Base-by-base conservation (phyloP, 352 stramenopile species). In the Hyaloperonospora brassicae region DNA sequence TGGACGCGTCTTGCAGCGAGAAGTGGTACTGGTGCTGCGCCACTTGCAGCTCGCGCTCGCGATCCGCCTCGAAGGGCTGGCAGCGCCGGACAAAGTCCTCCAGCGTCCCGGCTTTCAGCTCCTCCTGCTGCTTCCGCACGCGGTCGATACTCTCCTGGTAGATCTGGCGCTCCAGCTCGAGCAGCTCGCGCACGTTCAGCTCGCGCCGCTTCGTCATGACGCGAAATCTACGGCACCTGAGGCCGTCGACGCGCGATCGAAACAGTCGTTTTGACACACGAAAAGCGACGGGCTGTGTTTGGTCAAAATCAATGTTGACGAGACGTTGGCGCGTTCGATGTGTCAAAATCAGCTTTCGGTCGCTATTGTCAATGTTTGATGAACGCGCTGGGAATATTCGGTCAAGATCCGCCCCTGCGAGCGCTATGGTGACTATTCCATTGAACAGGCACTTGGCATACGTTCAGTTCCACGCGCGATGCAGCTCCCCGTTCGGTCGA, bases 141-240 rank as follows among this genome's bases (percentile, higher is more conserved):
- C 70, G 74, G 25, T 89, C 76, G 44, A 93, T 90, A 56, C 74
- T 89, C 45, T 93, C 78, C 63, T 93, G 78, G 54, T 90, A 90
- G 25, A 93, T 68, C 64, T 87, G 72, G 22, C 76, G 67, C 72
- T 93, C 79, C 36, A 90, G 68, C 63, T 90, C 80, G 57, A 90
- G 67, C 62, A 90, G 59, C 60, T 88, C 70, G 17, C 76, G 77
- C 46, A 88, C 80, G 36, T 76, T 85, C 34, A 82, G 72, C 50
- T 63, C 46, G 46, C 44, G 24, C 22, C 27, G 27, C 6, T 31
- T 23, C 17, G 40, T 47, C 47, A 57, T 57, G 38, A 43, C 30
- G 45, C 14, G 17, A 24, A 49, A 55, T 55, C 39, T 14, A 30
- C 39, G 13, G 3, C 39, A 45, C 27, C 8, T 4, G 27, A 34